Base-by-base conservation (phyloP, 2,329 filamentous ascomycete genomes). In the Stagonosporopsis rhizophila region DNA sequence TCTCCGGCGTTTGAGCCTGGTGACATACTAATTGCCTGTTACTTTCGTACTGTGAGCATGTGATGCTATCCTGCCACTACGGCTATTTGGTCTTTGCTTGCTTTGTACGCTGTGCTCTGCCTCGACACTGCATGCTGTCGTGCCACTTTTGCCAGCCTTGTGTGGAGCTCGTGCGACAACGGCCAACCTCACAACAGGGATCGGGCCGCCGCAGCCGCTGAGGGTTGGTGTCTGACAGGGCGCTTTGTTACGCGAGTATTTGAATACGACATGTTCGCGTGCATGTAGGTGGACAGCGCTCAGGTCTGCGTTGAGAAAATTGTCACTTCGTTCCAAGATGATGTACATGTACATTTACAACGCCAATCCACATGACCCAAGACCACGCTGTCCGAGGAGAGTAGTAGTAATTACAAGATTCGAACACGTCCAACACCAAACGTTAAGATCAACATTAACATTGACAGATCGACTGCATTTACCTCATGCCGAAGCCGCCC, bases 401-500 rank as follows among this genome's bases (percentile, higher is more conserved):
- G 50, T 32, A 30, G 30, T 50, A 34, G 40, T 56, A 56, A 51
- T 57, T 57, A 57, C 54, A 57, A 56, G 42, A 25, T 47, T 47
- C 30, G 38, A 40, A 39, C 44, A 38, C 37, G 42, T 39, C 39
- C 25, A 30, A 32, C 28, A 23, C 34, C 11, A 17, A 14, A 25
- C 40, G 8, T 19, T 6, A 48, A 44, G 9, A 30, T 25, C 35
- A 38, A 20, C 35, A 38, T 6, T 32, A 9, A 14, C 23, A 14
- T 5, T 25, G 30, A 9, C 23, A 9, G 15, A 6, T 44, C 17
- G 11, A 17, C 22, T 20, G 22, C 4, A 20, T 39, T 65, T 75
- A 75, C 60, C 72, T 69, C 72, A 75, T 75, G 25, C 66, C 68
- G 9, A 65, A 64, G 19, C 64, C 64, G 14, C 69, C 66, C 7